Percentiles rank a stretch among this genome's conserved stretches.
Conservation (phyloP, 345 rosid genomes). For the Conringia planisiliqua region DNA sequence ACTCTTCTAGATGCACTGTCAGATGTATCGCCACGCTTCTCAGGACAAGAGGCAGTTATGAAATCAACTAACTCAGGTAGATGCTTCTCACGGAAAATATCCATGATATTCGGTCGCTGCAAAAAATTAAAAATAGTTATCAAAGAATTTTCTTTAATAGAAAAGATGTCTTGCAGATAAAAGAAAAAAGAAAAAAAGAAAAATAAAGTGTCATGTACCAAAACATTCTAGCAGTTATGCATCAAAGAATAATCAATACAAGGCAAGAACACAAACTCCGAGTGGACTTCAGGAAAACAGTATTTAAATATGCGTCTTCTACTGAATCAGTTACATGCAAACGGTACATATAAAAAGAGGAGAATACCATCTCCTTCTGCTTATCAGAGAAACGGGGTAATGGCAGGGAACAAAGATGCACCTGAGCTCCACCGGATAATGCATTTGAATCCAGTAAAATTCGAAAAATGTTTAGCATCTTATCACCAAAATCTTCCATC, state of each 20-base stretch:
- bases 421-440: conserved; percentile 61
- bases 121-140: conserved; percentile 8
- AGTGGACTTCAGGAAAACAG: background rate
- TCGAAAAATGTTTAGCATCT: conserved; percentile 74
- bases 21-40: conserved; percentile 41
- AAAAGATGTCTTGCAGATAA: no score
- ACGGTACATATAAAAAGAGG: background rate
- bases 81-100: conserved; percentile 84
- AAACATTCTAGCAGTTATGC: no score
- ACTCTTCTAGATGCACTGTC: conserved; percentile 39
- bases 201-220: no score
- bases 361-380: background rate
- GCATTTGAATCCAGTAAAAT: conserved; percentile 67
- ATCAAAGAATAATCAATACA: background rate
- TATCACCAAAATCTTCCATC: conserved; percentile 79
- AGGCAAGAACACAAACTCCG: background rate
- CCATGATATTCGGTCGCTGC: conserved; percentile 70
- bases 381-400: background rate
- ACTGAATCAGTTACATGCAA: background rate
- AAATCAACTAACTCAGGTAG: conserved; percentile 73
- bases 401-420: conserved; percentile 21
- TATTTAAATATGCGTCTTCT: background rate
- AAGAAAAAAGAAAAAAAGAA: no score
- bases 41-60: conserved; percentile 68
- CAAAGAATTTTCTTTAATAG: no score